Evolutionary conservation across 2,329 filamentous ascomycete genomes (phyloP).

Genomic region (Cyclaneusma minus): DNA sequence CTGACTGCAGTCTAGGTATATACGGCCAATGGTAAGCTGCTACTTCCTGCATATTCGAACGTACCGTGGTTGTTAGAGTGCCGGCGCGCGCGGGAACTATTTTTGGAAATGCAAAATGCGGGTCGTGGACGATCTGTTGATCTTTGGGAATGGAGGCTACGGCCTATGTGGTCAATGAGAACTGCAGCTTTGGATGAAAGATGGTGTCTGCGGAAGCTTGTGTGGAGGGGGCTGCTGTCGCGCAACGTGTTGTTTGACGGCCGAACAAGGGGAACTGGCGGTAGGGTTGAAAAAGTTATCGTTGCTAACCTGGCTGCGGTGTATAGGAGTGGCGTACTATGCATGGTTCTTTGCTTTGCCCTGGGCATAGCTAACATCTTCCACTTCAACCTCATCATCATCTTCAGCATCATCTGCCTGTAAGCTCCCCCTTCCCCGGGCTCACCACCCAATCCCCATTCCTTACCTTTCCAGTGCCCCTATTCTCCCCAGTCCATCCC

Average conservation of each 20-base stretch:
- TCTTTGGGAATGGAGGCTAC: no score
- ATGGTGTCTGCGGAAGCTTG: background rate
- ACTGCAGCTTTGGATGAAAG: no score
- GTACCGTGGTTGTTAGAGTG: conserved; percentile 4
- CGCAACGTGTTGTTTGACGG: background rate
- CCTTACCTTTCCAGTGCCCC: conserved; percentile 4
- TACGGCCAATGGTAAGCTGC: conserved; percentile 57
- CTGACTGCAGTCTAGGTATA: conserved; percentile 36
- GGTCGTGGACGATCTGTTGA: no score
- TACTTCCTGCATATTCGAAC: conserved; percentile 2
- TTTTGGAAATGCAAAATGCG: no score
- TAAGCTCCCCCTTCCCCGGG: conserved; percentile 20
- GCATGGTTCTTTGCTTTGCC: conserved; percentile 56
- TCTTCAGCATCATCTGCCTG: conserved; percentile 34
- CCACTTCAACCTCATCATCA: conserved; percentile 28
- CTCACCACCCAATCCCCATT: background rate
- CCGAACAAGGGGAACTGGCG: no score
- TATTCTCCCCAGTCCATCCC: no score
- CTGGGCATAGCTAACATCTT: conserved; percentile 56
- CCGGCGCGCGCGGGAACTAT: no score
- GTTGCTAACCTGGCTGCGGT: conserved; percentile 10
- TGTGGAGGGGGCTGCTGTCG: background rate
- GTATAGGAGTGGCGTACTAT: conserved; percentile 50
- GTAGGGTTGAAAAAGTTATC: background rate
- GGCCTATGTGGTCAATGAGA: background rate